A percentile compares a stretch with the other conserved stretches of the same genome.
These are phyloP conservation scores for Fusarium annulatum DNA, from an alignment of 2,329 filamentous ascomycete genomes.

Conservation along the genomic window DNA sequence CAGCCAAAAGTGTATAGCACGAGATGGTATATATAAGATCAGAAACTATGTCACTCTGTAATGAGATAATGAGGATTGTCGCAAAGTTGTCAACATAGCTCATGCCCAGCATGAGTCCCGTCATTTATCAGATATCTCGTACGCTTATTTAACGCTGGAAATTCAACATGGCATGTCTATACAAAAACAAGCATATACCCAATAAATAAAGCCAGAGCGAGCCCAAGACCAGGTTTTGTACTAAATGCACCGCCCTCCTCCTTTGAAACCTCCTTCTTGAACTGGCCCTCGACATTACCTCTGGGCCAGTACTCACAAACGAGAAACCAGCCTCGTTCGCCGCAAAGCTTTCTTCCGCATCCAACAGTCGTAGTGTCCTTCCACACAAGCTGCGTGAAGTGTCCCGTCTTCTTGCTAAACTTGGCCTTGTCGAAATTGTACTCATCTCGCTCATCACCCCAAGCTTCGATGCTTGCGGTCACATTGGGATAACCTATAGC, in stretches of 20 bases:
- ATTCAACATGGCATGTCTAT: background rate
- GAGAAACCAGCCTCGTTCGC: conserved; percentile 69
- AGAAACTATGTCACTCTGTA: conserved; percentile 6
- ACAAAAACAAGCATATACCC: conserved; percentile 27
- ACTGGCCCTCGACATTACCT: conserved; percentile 70
- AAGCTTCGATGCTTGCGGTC: conserved; percentile 69
- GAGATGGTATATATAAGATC: conserved; percentile 2
- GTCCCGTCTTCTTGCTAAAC: conserved; percentile 71
- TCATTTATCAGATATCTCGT: conserved; percentile 4
- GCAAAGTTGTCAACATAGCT: background rate
- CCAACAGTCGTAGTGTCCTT: conserved; percentile 69
- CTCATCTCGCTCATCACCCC: conserved; percentile 64
- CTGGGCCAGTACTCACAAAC: conserved; percentile 77
- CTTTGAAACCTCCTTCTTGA: conserved; percentile 52
- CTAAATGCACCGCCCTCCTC: conserved; percentile 28
- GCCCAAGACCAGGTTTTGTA: conserved; percentile 24
- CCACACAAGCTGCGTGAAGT: conserved; percentile 82
- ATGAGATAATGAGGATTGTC: background rate
- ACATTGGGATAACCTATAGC: conserved; percentile 73
- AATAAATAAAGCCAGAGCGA: conserved; percentile 29
- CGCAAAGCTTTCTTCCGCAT: conserved; percentile 60
- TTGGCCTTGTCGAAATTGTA: conserved; percentile 70
- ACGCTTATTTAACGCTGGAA: background rate
- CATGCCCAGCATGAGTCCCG: conserved; percentile 28
- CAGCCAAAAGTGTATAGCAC: background rate